Evolutionary conservation across 2,329 filamentous ascomycete genomes (phyloP).

Genomic region (Penicillium nordicum): DNA sequence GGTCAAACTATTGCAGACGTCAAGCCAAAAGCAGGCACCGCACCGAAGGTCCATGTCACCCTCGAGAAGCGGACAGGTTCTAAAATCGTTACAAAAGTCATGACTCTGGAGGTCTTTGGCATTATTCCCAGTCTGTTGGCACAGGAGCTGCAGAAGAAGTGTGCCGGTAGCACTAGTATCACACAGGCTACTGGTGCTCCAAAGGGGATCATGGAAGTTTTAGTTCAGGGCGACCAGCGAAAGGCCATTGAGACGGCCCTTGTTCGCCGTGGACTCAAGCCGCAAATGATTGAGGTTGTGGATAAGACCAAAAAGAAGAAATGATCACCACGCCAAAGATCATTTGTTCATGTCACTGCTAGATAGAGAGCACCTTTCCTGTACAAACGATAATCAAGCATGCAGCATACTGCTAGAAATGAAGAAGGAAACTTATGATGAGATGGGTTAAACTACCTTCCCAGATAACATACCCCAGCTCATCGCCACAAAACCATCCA

Average conservation of each 20-base stretch:
- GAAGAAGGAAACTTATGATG: background rate
- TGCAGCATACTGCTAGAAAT: background rate
- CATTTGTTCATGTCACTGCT: background rate
- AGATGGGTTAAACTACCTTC: background rate
- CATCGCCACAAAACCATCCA: no score
- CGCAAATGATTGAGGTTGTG: slow-evolving; percentile 60
- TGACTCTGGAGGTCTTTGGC: slow-evolving; percentile 59
- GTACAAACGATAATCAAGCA: background rate
- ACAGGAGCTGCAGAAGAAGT: slow-evolving; percentile 64
- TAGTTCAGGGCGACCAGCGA: slow-evolving; percentile 65
- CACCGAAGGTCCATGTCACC: slow-evolving; percentile 58
- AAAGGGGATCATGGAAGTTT: slow-evolving; percentile 62
- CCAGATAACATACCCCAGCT: background rate
- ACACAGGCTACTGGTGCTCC: slow-evolving; percentile 60
- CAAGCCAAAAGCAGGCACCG: slow-evolving; percentile 60
- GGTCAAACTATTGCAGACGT: slow-evolving; percentile 40
- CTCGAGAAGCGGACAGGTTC: slow-evolving; percentile 64
- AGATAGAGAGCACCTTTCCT: background rate
- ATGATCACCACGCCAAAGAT: background rate
- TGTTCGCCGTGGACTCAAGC: slow-evolving; percentile 56
- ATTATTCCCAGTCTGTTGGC: slow-evolving; percentile 59
- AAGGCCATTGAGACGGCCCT: slow-evolving; percentile 59
- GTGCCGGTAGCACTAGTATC: slow-evolving; percentile 65
- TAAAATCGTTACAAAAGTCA: slow-evolving; percentile 63
- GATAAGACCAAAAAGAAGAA: slow-evolving; percentile 69